phyloP scores from a whole-genome alignment of 2,329 filamentous ascomycete species.

The Stagonosporopsis vannaccii region DNA sequence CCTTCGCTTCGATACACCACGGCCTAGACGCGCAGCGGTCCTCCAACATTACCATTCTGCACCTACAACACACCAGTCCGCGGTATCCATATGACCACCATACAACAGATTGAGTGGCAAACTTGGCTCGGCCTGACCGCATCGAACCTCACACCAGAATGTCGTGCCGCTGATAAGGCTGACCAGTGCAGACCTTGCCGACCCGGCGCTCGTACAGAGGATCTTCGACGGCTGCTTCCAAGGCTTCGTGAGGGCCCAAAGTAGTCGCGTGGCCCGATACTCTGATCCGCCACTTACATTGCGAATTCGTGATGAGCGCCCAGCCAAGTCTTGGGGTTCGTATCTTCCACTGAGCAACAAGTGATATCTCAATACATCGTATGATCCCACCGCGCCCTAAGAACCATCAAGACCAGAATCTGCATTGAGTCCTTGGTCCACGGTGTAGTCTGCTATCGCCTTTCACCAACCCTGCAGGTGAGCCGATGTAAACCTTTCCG shows the following conservation, averaged over 20 bases:
- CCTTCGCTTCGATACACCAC: neutral
- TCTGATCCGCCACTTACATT: neutral
- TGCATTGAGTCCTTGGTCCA: neutral
- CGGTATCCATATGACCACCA: neutral
- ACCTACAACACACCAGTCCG: neutral
- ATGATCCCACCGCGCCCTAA: neutral
- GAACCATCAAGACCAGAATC: neutral
- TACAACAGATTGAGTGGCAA: neutral
- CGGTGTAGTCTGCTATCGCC: neutral
- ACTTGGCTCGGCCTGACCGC: neutral
- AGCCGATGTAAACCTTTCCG: neutral
- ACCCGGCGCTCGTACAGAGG: neutral
- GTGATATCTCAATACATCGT: neutral
- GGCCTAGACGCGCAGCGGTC: neutral
- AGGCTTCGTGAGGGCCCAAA: neutral
- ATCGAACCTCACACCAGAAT: neutral
- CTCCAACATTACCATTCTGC: neutral
- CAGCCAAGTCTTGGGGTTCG: conserved; percentile 2
- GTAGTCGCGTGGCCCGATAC: neutral
- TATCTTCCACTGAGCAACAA: neutral
- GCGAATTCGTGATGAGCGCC: neutral
- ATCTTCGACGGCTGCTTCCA: neutral
- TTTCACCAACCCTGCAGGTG: neutral
- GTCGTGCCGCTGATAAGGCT: conserved; percentile 5
- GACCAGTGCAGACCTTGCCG: neutral